Evolutionary conservation across 1,284 basidiomycete genomes (phyloP), one percentile per base, ranked within the genome.

Genomic region (Veloboletus limbatus): DNA sequence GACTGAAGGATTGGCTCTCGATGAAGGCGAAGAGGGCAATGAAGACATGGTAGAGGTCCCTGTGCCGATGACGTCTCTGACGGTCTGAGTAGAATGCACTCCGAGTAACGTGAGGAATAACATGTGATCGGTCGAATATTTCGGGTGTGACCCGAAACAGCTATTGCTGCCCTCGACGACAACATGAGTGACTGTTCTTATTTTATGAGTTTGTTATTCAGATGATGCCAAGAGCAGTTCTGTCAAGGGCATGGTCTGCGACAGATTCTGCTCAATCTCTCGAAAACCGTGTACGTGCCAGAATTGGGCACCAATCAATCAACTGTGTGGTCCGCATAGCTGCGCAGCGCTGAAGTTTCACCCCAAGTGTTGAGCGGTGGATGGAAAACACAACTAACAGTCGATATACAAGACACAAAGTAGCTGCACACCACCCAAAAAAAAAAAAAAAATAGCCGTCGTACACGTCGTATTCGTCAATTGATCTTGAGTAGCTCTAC

Each of bases 401-500:
- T 55, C 39, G 53, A 56, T 36, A 48, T 51, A 52, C 55, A 57
- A 20, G 46, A 56, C 47, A 64, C 35, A 60, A 45, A 39, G 43
- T 48, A 61, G 43, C 40, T 43, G 49, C 38, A 60, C 38, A 46
- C 35, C 33, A 41, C 45, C 34, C 44, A 24, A 53, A 49, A 45
- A 37, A 40, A 41, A 45, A 49, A 24, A 53, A 49, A 45, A 37
- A 40, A 41, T 47, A 49, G 40, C 40, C n/a, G 47, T 48, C 50
- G 40, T 58, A 62, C 47, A 55, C 21, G 46, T 54, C 41, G 48
- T 18, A 41, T 50, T 43, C 38, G 45, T 69, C 59, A 75, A 61
- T 81, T 80, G 72, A 91, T 89, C 66, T 76, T 75, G 48, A 92
- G 51, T 48, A 93, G 73, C 71, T 92, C 88, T 49, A 92, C 86